A percentile compares a stretch with the other conserved stretches of the same genome.
Conservation (phyloP, 441 rosid species). For the Gossypium aridum region DNA sequence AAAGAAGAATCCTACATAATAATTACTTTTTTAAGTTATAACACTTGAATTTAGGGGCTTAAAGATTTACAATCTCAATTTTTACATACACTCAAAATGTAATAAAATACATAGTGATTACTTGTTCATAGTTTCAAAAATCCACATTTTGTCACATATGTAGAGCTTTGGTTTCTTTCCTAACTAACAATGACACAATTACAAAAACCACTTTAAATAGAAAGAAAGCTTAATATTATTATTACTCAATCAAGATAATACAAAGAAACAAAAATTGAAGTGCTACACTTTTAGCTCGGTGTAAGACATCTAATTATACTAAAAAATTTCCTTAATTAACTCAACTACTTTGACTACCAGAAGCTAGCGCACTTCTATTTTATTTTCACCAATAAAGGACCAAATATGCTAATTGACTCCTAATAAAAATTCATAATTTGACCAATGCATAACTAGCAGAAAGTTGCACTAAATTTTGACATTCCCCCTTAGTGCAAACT, state of each 20-base stretch:
- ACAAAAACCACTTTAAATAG: not conserved
- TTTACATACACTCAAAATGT: not conserved
- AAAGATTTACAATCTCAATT: not conserved
- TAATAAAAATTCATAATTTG: not conserved
- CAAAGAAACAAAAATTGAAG: not conserved
- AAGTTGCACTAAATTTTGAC: not conserved
- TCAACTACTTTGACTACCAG: not conserved
- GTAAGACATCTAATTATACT: not conserved
- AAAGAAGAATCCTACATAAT: not conserved
- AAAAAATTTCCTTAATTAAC: not conserved
- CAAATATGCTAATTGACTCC: not conserved
- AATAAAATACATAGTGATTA: not conserved
- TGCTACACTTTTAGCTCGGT: not conserved
- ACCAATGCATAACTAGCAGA: not conserved
- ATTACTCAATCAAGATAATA: not conserved
- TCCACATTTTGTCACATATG: not conserved
- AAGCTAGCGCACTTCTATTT: not conserved
- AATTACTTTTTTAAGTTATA: not conserved
- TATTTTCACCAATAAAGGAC: not conserved
- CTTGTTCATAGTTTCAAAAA: not conserved
- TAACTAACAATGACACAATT: not conserved
- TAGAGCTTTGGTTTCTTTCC: not conserved
- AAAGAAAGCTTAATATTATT: not conserved
- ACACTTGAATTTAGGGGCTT: not conserved
- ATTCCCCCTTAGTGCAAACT: not conserved